Base-by-base conservation (phyloP, 768 basidiomycete genomes). In the Amanita rimosa region DNA sequence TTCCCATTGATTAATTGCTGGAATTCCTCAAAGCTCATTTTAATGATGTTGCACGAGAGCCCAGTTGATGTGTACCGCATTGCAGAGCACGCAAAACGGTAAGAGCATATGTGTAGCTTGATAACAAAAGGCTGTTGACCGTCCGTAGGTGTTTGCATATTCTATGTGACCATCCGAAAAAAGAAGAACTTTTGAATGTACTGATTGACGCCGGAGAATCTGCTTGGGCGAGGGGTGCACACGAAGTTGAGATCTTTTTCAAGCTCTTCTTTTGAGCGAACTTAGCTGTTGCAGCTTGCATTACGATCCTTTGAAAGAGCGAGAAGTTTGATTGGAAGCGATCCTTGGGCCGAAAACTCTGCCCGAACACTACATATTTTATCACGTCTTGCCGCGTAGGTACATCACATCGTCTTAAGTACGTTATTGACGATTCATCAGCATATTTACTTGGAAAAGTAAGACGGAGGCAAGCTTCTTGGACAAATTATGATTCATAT, bases 161-260 rank as follows among this genome's bases (percentile, higher is more conserved):
- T 27, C 62, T 87, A 13, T 73, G 73, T 16, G 78, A 78, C 24
- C 75, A 82, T 55, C 67, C 75, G 0, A 77, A 76, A 54, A 72
- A 80, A 40, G 79, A 79, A 44, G 79, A 79, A 53, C 58, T 84
- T 19, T 59, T 83, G 24, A 68, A 75, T 49, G 72, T 81, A 21
- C 65, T 85, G 7, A 73, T 83, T 16, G 75, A 82, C 45, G 83
- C 83, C 17, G 83, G 81, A 1, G 80, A 84, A 55, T 78, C 81
- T 33, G 81, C 85, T 4, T 78, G 80, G 69, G 72, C 75, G 6
- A 72, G 83, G 45, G 85, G 85, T 19, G 85, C 85, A 31, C 83
- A 85, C 57, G 85, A 87, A 68, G 82, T 83, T 58, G 45, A 42
- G 55, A 14, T 19, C 27, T 44, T 29, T 17, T 10, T n/a, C 11